Percentiles rank a stretch among this genome's conserved stretches.
These are phyloP conservation scores for Fusarium hostae DNA, from an alignment of 2,329 filamentous ascomycete species.

Conservation along the genomic window DNA sequence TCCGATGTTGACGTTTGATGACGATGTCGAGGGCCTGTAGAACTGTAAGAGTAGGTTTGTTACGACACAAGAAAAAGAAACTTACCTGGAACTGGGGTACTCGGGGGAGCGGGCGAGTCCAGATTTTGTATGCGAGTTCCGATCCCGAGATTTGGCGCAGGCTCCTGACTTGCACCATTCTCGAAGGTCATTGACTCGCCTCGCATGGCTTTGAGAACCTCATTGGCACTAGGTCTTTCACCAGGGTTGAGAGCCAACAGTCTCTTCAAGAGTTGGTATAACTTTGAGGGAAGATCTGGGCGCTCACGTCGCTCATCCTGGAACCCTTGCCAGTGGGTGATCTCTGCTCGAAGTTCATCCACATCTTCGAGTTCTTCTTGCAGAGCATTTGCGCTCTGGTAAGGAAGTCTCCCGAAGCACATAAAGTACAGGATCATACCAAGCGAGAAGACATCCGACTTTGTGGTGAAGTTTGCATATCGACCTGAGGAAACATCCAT, in stretches of 20 bases:
- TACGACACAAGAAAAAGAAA: constrained; percentile 4
- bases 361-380: constrained; percentile 94
- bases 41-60: constrained; percentile 46
- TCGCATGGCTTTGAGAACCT: constrained; percentile 83
- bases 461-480: constrained; percentile 94
- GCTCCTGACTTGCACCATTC: constrained; percentile 51
- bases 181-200: constrained; percentile 66
- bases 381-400: constrained; percentile 82
- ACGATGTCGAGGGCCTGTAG: constrained; percentile 46
- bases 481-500: constrained; percentile 72
- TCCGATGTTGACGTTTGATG: constrained; percentile 37
- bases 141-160: constrained; percentile 54
- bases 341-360: constrained; percentile 85
- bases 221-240: constrained; percentile 83
- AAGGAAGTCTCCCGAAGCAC: constrained; percentile 92
- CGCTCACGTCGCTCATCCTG: constrained; percentile 79
- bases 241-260: constrained; percentile 81
- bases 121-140: constrained; percentile 64
- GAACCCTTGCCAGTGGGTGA: constrained; percentile 88
- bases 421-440: constrained; percentile 99
- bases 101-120: constrained; percentile 62
- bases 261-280: constrained; percentile 86
- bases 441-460: constrained; percentile 97
- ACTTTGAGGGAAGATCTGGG: constrained; percentile 83
- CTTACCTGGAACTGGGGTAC: constrained; percentile 61